phyloP scores from a whole-genome alignment of 805 yeast species.

The Starmerella apicola region DNA sequence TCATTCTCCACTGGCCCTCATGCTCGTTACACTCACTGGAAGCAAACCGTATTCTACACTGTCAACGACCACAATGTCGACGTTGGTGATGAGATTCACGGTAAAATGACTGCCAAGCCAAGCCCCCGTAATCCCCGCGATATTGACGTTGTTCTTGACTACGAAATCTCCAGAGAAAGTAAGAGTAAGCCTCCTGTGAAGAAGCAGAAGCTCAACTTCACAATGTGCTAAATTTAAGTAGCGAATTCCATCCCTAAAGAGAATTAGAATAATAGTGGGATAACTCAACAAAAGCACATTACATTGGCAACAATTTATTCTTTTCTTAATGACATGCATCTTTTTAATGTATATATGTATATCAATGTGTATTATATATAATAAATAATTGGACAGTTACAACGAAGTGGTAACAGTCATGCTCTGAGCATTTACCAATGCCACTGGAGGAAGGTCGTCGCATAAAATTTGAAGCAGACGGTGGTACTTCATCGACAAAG shows the following conservation, averaged over 20 bases:
- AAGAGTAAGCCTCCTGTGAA: background rate
- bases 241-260: no score
- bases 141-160: constrained; percentile 63
- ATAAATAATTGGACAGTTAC: constrained; percentile 24
- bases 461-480: constrained; percentile 71
- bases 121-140: constrained; percentile 74
- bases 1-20: constrained; percentile 89
- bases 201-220: constrained; percentile 6
- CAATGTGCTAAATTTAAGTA: constrained; percentile 5
- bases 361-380: background rate
- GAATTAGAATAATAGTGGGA: no score
- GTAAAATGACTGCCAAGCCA: constrained; percentile 65
- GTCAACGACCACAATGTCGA: constrained; percentile 65
- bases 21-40: constrained; percentile 94
- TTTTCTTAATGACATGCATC: background rate
- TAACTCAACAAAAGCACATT: no score
- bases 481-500: constrained; percentile 61
- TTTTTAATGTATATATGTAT: background rate
- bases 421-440: constrained; percentile 79
- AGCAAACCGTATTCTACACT: constrained; percentile 89
- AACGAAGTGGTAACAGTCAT: constrained; percentile 93
- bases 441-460: constrained; percentile 65
- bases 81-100: constrained; percentile 62
- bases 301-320: no score
- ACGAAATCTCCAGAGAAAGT: constrained; percentile 18